These are phyloP conservation scores for Pestalotiopsis sp. DNA, from an alignment of 2,329 filamentous ascomycete species.

Conservation along the genomic window DNA sequence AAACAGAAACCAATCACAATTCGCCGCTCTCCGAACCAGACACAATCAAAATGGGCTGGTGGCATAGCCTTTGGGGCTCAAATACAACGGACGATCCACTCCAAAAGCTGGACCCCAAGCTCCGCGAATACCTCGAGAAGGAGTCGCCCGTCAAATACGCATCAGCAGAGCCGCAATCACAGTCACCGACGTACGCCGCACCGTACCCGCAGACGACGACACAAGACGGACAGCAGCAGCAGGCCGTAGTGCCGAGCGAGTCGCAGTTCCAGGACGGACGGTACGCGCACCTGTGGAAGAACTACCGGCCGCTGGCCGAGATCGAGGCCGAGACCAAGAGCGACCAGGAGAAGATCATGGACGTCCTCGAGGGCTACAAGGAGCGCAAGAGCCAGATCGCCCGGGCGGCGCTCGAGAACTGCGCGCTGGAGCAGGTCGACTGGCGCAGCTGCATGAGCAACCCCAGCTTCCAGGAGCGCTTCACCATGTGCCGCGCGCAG, in stretches of 20 bases:
- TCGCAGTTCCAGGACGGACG: slow-evolving; percentile 63
- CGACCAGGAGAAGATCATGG: slow-evolving; percentile 78
- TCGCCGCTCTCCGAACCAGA: background rate
- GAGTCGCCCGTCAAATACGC: slow-evolving; percentile 76
- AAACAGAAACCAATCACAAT: background rate
- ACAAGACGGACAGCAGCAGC: slow-evolving; percentile 13
- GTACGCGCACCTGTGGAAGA: slow-evolving; percentile 89
- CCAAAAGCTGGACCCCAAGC: slow-evolving; percentile 76
- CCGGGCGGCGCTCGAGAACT: slow-evolving; percentile 87
- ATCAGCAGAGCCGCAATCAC: slow-evolving; percentile 9
- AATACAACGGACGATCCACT: slow-evolving; percentile 63
- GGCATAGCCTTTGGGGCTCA: slow-evolving; percentile 55
- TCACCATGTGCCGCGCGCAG: slow-evolving; percentile 82
- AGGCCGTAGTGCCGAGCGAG: slow-evolving; percentile 44
- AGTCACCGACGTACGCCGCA: slow-evolving; percentile 3
- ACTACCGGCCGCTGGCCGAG: slow-evolving; percentile 73
- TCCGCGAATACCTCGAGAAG: slow-evolving; percentile 82
- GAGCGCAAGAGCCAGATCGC: slow-evolving; percentile 78
- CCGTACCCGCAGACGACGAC: slow-evolving; percentile 4
- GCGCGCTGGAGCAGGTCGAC: slow-evolving; percentile 81
- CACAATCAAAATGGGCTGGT: slow-evolving; percentile 55
- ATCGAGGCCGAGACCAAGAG: slow-evolving; percentile 71
- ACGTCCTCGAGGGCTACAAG: slow-evolving; percentile 84
- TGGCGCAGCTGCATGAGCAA: slow-evolving; percentile 81
- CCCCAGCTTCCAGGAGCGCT: slow-evolving; percentile 67